Percentiles rank a stretch among this genome's conserved stretches.
These are phyloP conservation scores for Lactarius akahatsu DNA, from an alignment of 768 basidiomycete genomes.

Conservation along the genomic window DNA sequence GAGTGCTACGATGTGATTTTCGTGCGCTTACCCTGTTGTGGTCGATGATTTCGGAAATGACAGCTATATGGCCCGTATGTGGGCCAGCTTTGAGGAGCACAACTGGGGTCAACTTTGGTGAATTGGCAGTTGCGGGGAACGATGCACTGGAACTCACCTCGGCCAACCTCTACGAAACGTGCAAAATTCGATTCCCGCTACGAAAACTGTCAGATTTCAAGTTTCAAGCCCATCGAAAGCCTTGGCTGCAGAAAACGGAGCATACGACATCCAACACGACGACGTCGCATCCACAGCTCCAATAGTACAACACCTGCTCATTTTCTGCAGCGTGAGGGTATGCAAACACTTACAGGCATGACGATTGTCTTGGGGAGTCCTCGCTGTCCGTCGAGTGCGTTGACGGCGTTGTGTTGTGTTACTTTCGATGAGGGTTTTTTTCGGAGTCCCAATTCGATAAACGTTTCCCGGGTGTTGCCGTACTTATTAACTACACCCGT, in stretches of 20 bases:
- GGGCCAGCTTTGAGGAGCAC: conserved; percentile 93
- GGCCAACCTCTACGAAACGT: conserved; percentile 98
- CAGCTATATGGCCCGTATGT: conserved; percentile 83
- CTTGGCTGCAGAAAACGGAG: not conserved
- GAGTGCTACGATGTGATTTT: not conserved
- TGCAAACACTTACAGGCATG: conserved; percentile 26
- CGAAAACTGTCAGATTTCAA: not conserved
- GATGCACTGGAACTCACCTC: conserved; percentile 52
- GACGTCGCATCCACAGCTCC: conserved; percentile 15
- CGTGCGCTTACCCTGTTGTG: conserved; percentile 83
- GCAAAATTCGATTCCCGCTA: conserved; percentile 73
- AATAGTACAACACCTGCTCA: not conserved
- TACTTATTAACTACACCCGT: no score
- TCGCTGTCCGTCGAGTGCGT: conserved; percentile 20
- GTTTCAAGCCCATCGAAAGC: not conserved
- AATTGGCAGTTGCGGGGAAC: not conserved
- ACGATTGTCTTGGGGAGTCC: conserved; percentile 19
- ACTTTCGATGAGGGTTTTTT: conserved; percentile 9
- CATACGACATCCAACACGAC: conserved; percentile 1
- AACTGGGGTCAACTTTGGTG: conserved; percentile 44
- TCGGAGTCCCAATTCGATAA: no score
- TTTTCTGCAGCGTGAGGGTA: not conserved
- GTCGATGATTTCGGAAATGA: conserved; percentile 96
- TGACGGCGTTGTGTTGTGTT: conserved; percentile 13
- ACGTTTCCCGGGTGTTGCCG: no score